Conservation (phyloP, 2,329 filamentous ascomycete species). For the Xylariaceae sp. region DNA sequence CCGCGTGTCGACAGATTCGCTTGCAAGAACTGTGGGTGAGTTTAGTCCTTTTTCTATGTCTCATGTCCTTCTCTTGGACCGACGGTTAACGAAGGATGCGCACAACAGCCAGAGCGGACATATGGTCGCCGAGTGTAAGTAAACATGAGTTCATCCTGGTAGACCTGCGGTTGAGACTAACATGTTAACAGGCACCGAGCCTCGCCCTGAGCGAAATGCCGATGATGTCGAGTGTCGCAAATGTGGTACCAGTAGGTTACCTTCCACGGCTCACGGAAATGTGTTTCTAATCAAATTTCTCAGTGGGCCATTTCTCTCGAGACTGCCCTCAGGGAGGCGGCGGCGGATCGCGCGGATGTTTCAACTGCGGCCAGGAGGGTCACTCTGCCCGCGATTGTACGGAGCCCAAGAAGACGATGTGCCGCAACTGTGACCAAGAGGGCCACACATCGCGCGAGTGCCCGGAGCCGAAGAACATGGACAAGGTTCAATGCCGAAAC, state of each 20-base stretch:
- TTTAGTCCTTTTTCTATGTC: slow-evolving; percentile 16
- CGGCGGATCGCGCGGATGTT: slow-evolving; percentile 49
- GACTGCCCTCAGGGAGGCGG: slow-evolving; percentile 59
- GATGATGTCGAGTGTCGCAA: slow-evolving; percentile 62
- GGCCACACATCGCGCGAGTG: slow-evolving; percentile 63
- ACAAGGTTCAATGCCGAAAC: slow-evolving; percentile 45
- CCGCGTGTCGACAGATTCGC: slow-evolving; percentile 61
- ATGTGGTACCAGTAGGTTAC: slow-evolving; percentile 54
- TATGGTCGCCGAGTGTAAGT: slow-evolving; percentile 46
- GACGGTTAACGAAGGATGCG: slow-evolving; percentile 7
- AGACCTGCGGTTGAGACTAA: slow-evolving; percentile 14
- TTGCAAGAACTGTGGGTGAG: slow-evolving; percentile 63
- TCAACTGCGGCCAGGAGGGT: slow-evolving; percentile 62
- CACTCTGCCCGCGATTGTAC: slow-evolving; percentile 53
- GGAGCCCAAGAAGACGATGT: slow-evolving; percentile 46
- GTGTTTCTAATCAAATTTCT: slow-evolving; percentile 13
- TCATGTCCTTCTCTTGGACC: not conserved
- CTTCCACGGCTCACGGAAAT: not conserved
- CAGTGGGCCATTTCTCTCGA: slow-evolving; percentile 58
- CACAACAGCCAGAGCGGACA: slow-evolving; percentile 45
- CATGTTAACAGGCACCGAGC: slow-evolving; percentile 41
- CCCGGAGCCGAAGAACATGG: slow-evolving; percentile 42
- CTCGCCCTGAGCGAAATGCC: slow-evolving; percentile 47
- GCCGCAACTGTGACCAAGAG: slow-evolving; percentile 56
- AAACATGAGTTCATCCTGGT: slow-evolving; percentile 8